Evolutionary conservation across 768 basidiomycete genomes (phyloP).

Genomic region (Mycena capillaripes): DNA sequence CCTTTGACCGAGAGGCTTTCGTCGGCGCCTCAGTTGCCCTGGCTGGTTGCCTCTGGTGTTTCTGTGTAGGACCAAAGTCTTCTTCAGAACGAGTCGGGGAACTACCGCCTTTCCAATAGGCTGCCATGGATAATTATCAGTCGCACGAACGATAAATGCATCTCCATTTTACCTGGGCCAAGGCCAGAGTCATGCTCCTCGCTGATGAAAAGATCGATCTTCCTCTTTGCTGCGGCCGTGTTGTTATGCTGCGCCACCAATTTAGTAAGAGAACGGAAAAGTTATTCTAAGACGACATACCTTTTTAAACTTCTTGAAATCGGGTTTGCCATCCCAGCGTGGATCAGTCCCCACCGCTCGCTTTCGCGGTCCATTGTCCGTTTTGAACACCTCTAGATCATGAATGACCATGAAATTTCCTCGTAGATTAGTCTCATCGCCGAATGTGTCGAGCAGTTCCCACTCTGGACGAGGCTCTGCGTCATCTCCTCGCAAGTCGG

Average conservation of each 20-base stretch:
- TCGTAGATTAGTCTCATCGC: slow-evolving; percentile 69
- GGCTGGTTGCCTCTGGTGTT: slow-evolving; percentile 28
- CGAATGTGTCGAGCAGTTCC: slow-evolving; percentile 76
- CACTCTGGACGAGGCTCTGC: slow-evolving; percentile 62
- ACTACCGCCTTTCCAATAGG: slow-evolving; percentile 67
- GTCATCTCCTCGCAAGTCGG: slow-evolving; percentile 64
- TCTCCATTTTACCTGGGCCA: slow-evolving; percentile 58
- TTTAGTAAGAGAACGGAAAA: background rate
- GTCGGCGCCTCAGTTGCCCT: slow-evolving; percentile 35
- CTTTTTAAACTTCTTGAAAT: slow-evolving; percentile 88
- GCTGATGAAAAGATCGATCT: slow-evolving; percentile 65
- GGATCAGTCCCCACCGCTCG: slow-evolving; percentile 40
- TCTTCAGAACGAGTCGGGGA: slow-evolving; percentile 42
- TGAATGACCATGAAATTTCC: slow-evolving; percentile 88
- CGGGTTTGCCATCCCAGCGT: slow-evolving; percentile 66
- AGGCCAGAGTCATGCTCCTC: slow-evolving; percentile 69
- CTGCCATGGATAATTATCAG: slow-evolving; percentile 47
- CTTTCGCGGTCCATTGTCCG: slow-evolving; percentile 40
- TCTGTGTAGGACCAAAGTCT: slow-evolving; percentile 39
- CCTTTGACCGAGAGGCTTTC: slow-evolving; percentile 38
- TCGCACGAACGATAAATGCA: background rate
- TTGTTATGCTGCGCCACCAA: slow-evolving; percentile 12
- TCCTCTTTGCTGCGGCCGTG: slow-evolving; percentile 43
- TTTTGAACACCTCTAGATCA: slow-evolving; percentile 70
- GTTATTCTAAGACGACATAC: slow-evolving; percentile 48